phyloP scores from a whole-genome alignment of 768 basidiomycete species.

The Russula brevipes region DNA sequence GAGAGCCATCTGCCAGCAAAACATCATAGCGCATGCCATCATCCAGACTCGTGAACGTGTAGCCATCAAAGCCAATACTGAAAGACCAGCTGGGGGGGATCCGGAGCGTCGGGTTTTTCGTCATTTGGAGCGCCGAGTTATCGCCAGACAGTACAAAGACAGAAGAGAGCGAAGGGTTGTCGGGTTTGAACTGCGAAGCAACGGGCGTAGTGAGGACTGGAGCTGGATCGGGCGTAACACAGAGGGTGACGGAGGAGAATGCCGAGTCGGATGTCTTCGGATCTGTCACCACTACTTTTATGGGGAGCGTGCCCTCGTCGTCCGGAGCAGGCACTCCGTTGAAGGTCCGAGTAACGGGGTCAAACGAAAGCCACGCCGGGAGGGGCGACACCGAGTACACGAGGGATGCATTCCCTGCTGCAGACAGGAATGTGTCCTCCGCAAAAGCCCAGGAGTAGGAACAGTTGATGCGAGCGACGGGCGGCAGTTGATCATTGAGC shows the following conservation, averaged over 20 bases:
- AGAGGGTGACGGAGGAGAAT: slow-evolving; percentile 50
- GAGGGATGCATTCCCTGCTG: slow-evolving; percentile 39
- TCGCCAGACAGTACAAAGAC: slow-evolving; percentile 59
- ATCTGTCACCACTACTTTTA: slow-evolving; percentile 63
- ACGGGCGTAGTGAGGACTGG: slow-evolving; percentile 53
- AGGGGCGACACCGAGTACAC: slow-evolving; percentile 52
- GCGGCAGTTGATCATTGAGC: slow-evolving; percentile 68
- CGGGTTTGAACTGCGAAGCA: slow-evolving; percentile 52
- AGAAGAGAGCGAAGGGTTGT: slow-evolving; percentile 67
- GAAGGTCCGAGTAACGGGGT: slow-evolving; percentile 55
- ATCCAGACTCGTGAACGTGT: slow-evolving; percentile 50
- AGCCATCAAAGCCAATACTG: slow-evolving; percentile 73
- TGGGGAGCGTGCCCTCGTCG: slow-evolving; percentile 57
- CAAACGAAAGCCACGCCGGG: slow-evolving; percentile 76
- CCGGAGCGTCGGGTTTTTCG: slow-evolving; percentile 51
- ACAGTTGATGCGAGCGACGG: slow-evolving; percentile 62
- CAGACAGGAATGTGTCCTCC: slow-evolving; percentile 55
- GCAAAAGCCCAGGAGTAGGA: slow-evolving; percentile 70
- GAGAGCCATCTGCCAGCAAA: slow-evolving; percentile 58
- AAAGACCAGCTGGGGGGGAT: slow-evolving; percentile 85
- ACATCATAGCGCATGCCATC: slow-evolving; percentile 57
- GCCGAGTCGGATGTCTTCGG: slow-evolving; percentile 40
- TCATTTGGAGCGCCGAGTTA: slow-evolving; percentile 49
- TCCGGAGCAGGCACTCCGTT: slow-evolving; percentile 56
- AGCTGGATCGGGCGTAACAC: slow-evolving; percentile 48